Evolutionary conservation across 176 grass and related monocot genomes (phyloP), one percentile per base, ranked within the genome.

Genomic region (Areca catechu): DNA sequence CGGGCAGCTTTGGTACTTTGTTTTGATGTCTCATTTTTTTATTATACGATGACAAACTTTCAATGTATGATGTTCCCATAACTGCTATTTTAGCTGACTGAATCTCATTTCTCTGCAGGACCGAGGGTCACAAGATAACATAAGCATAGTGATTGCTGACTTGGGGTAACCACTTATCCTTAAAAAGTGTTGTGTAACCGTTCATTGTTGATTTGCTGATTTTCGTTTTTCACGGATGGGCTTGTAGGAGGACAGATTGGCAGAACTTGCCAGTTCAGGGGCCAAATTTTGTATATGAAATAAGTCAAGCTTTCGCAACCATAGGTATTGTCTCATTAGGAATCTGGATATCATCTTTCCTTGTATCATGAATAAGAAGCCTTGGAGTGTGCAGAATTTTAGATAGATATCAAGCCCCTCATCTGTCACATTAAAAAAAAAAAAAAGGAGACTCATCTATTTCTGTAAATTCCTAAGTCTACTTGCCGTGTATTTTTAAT

Each of bases 121-220:
- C 72, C 60, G 50, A 63, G 50, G 72, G 51, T 91, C 93, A 49
- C 69, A 91, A 80, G 93, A 97, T 81, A 97, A 97, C 49, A 77
- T 91, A 60, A 97, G 93, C 76, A 81, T 97, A 67, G 58, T 88
- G 71, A 91, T 97, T 66, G 93, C 87, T 75, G 93, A 97, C 49
- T 80, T 97, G 78, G 93, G 93, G 93, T 97, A 88, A 43, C 34
- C 34, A 14, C 20, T 63, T 48, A 23, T 74, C 69, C 61, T 58
- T 65, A 80, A 48, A 74, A 47, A 47, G 59, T 63, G 49, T 6
- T 21, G 34, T 43, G 34, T 9, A 43, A 5, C 34, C 14, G 34
- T 43, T 50, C 17, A 24, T 29, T 10, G 16, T 20, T 53, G n/a
- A 53, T 52, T 68, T 25, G 15, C 24, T 20, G 53, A 22, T 57